Conservation (phyloP, 2,329 filamentous ascomycete genomes). For the Phyllosticta citriasiana region DNA sequence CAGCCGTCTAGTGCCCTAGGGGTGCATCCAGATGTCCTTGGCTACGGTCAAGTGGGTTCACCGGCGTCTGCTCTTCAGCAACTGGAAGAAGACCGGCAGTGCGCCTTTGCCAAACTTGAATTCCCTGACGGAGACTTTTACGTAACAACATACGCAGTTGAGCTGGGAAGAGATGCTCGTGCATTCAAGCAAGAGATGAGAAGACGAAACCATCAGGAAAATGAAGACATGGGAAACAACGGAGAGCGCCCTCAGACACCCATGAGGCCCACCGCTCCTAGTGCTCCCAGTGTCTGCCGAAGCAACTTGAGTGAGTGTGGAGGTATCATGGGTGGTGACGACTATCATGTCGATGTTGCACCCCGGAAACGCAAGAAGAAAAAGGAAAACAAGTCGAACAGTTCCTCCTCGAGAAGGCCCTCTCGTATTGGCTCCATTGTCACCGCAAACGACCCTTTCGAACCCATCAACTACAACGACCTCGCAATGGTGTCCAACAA, state of each 20-base stretch:
- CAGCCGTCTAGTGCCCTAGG: conserved; percentile 4
- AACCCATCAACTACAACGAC: conserved; percentile 37
- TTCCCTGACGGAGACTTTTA: conserved; percentile 70
- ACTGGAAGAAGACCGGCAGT: conserved; percentile 8
- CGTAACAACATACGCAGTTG: conserved; percentile 64
- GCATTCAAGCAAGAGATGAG: conserved; percentile 40
- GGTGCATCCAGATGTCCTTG: conserved; percentile 7
- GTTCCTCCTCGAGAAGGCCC: conserved; percentile 35
- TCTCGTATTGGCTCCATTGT: conserved; percentile 23
- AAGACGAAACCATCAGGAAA: conserved; percentile 33
- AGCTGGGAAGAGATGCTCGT: conserved; percentile 60
- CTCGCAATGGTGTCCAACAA: conserved; percentile 41
- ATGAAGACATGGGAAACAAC: conserved; percentile 20
- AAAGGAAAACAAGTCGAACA: conserved; percentile 39
- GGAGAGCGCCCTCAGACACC: conserved; percentile 13
- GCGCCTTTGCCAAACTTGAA: conserved; percentile 56
- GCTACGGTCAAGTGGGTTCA: background rate
- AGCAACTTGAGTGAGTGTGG: conserved; percentile 20
- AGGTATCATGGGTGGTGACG: conserved; percentile 18
- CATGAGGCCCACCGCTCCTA: conserved; percentile 7
- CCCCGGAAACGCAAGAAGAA: conserved; percentile 5
- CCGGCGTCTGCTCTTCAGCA: background rate
- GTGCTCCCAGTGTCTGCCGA: conserved; percentile 10
- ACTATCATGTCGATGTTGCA: conserved; percentile 11
- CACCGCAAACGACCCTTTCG: conserved; percentile 24